These are phyloP conservation scores for Mycena crocata DNA, from an alignment of 768 basidiomycete species.

Conservation along the genomic window DNA sequence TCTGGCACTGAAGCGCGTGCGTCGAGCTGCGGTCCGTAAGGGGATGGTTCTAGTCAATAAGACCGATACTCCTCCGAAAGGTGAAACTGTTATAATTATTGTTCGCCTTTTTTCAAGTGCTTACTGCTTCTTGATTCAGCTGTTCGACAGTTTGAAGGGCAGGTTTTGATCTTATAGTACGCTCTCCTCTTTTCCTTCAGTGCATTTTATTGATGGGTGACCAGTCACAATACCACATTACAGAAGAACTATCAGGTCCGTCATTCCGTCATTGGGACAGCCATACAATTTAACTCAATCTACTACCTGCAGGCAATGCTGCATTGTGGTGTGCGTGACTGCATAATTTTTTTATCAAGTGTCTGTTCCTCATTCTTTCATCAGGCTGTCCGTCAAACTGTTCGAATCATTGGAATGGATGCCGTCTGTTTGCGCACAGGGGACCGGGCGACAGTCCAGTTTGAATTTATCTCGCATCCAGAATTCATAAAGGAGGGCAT, in stretches of 20 bases:
- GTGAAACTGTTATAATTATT: slow-evolving; percentile 52
- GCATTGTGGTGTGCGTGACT: slow-evolving; percentile 82
- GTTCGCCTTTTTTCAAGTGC: slow-evolving; percentile 1
- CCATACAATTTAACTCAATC: background rate
- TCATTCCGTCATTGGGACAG: slow-evolving; percentile 5
- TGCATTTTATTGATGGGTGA: slow-evolving; percentile 17
- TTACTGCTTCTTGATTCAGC: slow-evolving; percentile 57
- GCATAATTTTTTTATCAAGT: background rate
- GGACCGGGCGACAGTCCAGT: slow-evolving; percentile 92
- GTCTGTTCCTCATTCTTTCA: slow-evolving; percentile 19
- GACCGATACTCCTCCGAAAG: slow-evolving; percentile 81
- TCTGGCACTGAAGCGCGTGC: slow-evolving; percentile 90
- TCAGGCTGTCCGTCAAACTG: slow-evolving; percentile 93
- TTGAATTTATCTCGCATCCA: slow-evolving; percentile 93
- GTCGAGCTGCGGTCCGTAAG: slow-evolving; percentile 85
- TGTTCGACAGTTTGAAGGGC: slow-evolving; percentile 89
- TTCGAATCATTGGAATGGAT: slow-evolving; percentile 93
- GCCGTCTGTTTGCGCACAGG: slow-evolving; percentile 89
- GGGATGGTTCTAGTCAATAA: slow-evolving; percentile 94
- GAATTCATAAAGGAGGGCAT: slow-evolving; percentile 95
- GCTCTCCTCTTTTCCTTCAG: background rate
- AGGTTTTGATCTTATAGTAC: slow-evolving; percentile 92
- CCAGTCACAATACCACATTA: slow-evolving; percentile 90
- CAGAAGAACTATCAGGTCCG: slow-evolving; percentile 93
- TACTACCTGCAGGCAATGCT: slow-evolving; percentile 90